Percentiles rank a stretch among this genome's conserved stretches.
phyloP scores from a whole-genome alignment of 768 basidiomycete species.

The Collybiopsis luxurians region DNA sequence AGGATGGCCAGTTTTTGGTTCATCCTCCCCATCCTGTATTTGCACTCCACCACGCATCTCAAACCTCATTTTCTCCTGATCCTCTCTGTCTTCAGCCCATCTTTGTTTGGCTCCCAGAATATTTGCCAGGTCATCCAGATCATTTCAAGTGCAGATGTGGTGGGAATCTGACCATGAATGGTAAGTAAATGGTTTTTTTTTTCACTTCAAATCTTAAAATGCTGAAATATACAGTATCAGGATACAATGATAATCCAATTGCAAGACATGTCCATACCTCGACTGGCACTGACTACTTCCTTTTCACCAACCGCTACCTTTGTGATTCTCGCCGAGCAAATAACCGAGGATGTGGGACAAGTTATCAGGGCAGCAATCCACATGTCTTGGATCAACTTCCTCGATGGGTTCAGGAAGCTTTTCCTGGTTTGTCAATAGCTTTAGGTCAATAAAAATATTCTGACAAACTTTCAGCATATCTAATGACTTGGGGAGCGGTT shows the following conservation, averaged over 20 bases:
- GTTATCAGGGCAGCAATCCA: slow-evolving; percentile 13
- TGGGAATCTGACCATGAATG: neutral
- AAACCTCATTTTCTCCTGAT: neutral
- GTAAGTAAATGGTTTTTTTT: neutral
- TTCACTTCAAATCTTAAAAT: neutral
- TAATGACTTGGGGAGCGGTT: slow-evolving; percentile 10
- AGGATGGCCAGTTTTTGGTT: slow-evolving; percentile 2
- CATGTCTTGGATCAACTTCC: slow-evolving; percentile 11
- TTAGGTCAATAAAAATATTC: no score
- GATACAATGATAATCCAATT: slow-evolving; percentile 11
- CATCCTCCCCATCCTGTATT: slow-evolving; percentile 1
- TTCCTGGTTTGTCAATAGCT: slow-evolving; percentile 11
- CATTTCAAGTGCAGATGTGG: neutral
- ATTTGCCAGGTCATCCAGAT: neutral
- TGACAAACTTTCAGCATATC: no score
- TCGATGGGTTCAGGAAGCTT: slow-evolving; percentile 12
- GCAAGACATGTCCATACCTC: slow-evolving; percentile 10
- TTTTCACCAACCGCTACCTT: slow-evolving; percentile 10
- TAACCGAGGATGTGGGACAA: slow-evolving; percentile 9
- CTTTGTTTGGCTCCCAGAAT: slow-evolving; percentile 7
- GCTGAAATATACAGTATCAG: neutral
- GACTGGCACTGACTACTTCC: slow-evolving; percentile 10
- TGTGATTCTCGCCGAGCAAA: slow-evolving; percentile 1
- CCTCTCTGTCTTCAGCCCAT: neutral
- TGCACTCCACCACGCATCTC: neutral